Conservation (phyloP, 768 basidiomycete species). For the Psilocybe subaeruginosa region DNA sequence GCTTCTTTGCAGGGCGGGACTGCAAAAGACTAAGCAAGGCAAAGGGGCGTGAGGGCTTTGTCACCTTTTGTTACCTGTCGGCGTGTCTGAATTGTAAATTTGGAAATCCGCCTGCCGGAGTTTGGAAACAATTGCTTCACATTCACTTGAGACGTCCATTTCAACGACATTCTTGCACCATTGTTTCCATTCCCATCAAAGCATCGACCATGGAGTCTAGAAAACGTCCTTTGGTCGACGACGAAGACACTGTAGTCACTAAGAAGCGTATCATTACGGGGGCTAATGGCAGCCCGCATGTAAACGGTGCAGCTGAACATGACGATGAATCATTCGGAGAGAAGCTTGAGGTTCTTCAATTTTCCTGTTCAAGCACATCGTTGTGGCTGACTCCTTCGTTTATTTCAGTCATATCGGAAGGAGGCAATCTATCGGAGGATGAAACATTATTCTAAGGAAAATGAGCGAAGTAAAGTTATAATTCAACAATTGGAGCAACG, state of each 20-base stretch:
- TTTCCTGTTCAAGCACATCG: background rate
- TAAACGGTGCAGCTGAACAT: conserved; percentile 50
- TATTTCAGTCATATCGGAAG: conserved; percentile 74
- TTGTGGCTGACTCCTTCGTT: conserved; percentile 13
- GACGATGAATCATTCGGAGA: conserved; percentile 50
- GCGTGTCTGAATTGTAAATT: conserved; percentile 29
- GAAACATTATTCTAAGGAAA: conserved; percentile 80
- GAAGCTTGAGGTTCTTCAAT: conserved; percentile 57
- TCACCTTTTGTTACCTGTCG: conserved; percentile 6
- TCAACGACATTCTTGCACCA: conserved; percentile 21
- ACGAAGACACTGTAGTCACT: conserved; percentile 45
- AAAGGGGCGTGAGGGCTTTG: background rate
- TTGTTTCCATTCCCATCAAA: conserved; percentile 23
- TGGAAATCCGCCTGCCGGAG: conserved; percentile 43
- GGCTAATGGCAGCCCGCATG: conserved; percentile 52
- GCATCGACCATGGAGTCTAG: conserved; percentile 52
- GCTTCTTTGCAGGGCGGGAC: too few species aligned
- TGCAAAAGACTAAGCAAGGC: too few species aligned
- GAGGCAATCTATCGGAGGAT: conserved; percentile 86
- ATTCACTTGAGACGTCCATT: conserved; percentile 21
- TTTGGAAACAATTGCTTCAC: conserved; percentile 37
- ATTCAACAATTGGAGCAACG: conserved; percentile 68
- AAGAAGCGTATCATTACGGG: conserved; percentile 63
- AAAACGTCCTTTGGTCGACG: conserved; percentile 60
- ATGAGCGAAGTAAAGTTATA: conserved; percentile 62